Conservation (phyloP, 768 basidiomycete species). For the Xerocomus brunneocitrinus region DNA sequence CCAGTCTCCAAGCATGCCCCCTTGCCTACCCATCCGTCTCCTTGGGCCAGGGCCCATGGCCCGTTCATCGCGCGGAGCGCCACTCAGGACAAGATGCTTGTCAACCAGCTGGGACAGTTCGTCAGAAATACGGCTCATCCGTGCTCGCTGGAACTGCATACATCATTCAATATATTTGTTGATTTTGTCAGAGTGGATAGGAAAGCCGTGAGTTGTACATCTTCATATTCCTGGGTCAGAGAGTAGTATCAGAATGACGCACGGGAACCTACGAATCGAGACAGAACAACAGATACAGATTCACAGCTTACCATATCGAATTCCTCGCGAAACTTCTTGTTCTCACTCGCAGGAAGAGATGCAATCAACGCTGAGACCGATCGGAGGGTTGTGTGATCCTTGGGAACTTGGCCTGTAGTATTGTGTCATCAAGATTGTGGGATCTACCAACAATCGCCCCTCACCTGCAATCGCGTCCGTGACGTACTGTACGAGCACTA, state of each 20-base stretch:
- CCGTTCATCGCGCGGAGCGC: slow-evolving; percentile 50
- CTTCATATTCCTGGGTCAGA: slow-evolving; percentile 78
- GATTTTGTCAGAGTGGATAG: slow-evolving; percentile 87
- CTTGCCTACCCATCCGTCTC: slow-evolving; percentile 47
- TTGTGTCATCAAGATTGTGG: not conserved
- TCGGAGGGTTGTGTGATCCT: slow-evolving; percentile 79
- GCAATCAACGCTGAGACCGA: slow-evolving; percentile 83
- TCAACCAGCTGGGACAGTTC: slow-evolving; percentile 57
- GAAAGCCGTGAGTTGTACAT: slow-evolving; percentile 90
- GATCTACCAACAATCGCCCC: slow-evolving; percentile 12
- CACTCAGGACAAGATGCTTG: slow-evolving; percentile 62
- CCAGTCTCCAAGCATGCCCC: slow-evolving; percentile 51
- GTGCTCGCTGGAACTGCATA: slow-evolving; percentile 37
- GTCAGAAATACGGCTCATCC: slow-evolving; percentile 2
- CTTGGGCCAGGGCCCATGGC: slow-evolving; percentile 41
- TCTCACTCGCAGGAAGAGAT: slow-evolving; percentile 83
- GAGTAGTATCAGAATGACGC: slow-evolving; percentile 1
- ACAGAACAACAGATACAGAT: not conserved
- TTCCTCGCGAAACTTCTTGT: slow-evolving; percentile 78
- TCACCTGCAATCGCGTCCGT: slow-evolving; percentile 68
- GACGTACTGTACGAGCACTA: slow-evolving; percentile 85
- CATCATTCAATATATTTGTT: slow-evolving; percentile 83
- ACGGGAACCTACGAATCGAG: not conserved
- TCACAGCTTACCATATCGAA: slow-evolving; percentile 67
- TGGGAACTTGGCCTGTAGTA: slow-evolving; percentile 57